These are phyloP conservation scores for Kwoniella botswanensis DNA, from an alignment of 768 basidiomycete species.

Conservation along the genomic window DNA sequence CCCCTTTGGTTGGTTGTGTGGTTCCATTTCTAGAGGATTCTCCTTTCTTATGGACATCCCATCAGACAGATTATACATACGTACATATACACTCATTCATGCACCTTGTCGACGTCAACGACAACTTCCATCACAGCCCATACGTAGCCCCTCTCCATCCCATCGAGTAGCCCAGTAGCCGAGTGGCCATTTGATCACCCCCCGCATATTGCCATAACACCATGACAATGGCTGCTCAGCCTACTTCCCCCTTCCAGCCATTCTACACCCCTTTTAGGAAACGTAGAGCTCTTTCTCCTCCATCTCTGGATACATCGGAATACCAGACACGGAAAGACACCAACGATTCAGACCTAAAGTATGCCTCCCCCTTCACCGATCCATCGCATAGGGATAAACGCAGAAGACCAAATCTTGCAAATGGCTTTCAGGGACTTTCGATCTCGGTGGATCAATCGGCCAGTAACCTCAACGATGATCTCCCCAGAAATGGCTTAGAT, in stretches of 20 bases:
- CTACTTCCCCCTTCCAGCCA: slow-evolving; percentile 3
- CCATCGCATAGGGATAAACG: slow-evolving; percentile 36
- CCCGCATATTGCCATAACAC: background rate
- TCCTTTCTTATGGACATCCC: background rate
- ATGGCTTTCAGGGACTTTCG: slow-evolving; percentile 43
- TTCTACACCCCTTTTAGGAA: slow-evolving; percentile 16
- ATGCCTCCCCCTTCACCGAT: background rate
- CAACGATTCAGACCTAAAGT: too few relatives aligned
- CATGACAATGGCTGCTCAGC: slow-evolving; percentile 31
- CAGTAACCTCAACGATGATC: background rate
- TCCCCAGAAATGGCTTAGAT: background rate
- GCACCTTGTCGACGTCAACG: too few relatives aligned
- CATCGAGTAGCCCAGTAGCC: too few relatives aligned
- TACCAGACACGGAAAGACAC: too few relatives aligned
- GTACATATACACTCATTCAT: too few relatives aligned
- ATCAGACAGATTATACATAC: too few relatives aligned
- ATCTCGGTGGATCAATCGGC: slow-evolving; percentile 19
- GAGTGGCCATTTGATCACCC: too few relatives aligned
- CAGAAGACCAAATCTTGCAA: slow-evolving; percentile 40
- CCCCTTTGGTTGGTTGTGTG: background rate
- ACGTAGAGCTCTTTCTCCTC: slow-evolving; percentile 13
- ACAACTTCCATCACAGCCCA: background rate
- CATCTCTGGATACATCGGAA: background rate
- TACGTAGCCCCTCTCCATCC: background rate
- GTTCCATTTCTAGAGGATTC: slow-evolving; percentile 11